Conservation (phyloP, 441 rosid species). For the Daphne laureola region DNA sequence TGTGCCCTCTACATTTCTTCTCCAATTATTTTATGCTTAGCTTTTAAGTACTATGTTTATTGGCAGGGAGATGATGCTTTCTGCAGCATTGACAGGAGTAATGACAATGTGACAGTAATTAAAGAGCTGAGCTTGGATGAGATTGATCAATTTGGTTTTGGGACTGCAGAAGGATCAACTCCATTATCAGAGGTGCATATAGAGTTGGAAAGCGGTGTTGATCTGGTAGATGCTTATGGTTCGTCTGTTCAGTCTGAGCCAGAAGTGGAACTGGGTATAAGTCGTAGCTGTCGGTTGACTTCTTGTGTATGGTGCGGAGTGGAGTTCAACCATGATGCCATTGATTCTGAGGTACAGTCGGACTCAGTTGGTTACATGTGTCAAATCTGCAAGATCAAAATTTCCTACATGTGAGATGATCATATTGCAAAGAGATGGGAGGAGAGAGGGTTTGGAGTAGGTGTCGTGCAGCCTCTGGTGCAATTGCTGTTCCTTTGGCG, state of each 20-base stretch:
- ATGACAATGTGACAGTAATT: constrained; percentile 24
- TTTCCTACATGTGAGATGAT: constrained; percentile 16
- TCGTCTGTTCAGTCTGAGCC: constrained; percentile 33
- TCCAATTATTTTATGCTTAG: not conserved
- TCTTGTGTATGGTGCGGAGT: constrained; percentile 62
- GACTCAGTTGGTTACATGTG: constrained; percentile 73
- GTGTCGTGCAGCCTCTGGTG: too few relatives aligned
- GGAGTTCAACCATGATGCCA: constrained; percentile 50
- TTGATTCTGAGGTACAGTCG: constrained; percentile 43
- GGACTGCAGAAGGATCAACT: constrained; percentile 26
- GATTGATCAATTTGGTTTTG: constrained; percentile 32
- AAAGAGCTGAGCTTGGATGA: constrained; percentile 49
- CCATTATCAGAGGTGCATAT: constrained; percentile 27
- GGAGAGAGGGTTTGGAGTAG: too few relatives aligned
- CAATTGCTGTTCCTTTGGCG: too few relatives aligned
- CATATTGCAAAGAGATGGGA: too few relatives aligned
- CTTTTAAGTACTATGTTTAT: constrained; percentile 6
- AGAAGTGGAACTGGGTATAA: constrained; percentile 20
- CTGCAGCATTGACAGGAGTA: constrained; percentile 17
- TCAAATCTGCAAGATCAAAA: constrained; percentile 58
- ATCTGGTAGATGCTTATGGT: constrained; percentile 24
- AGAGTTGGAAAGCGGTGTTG: constrained; percentile 21
- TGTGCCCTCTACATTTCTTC: not conserved
- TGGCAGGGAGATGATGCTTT: constrained; percentile 35
- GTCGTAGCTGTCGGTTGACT: constrained; percentile 23